Conservation (phyloP, 2,329 filamentous ascomycete genomes). For the Bipolaris victoriae region DNA sequence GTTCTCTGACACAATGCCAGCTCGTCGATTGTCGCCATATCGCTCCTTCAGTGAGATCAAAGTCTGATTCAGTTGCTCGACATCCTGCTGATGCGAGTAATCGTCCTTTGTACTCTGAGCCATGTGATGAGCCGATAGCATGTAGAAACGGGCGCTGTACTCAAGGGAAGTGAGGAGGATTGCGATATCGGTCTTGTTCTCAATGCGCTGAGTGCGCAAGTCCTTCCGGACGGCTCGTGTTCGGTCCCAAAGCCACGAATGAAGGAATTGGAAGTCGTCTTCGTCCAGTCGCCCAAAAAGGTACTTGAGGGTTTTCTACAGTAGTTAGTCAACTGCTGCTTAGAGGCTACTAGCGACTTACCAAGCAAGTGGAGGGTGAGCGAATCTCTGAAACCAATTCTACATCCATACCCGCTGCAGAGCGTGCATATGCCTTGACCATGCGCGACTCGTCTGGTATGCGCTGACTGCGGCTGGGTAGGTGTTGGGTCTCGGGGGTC, state of each 20-base stretch:
- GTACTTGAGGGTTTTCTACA: conserved; percentile 53
- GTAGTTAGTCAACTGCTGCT: conserved; percentile 24
- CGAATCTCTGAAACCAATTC: conserved; percentile 69
- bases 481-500: conserved; percentile 44
- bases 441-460: conserved; percentile 61
- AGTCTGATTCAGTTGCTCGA: conserved; percentile 69
- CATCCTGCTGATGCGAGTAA: conserved; percentile 62
- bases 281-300: conserved; percentile 57
- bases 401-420: conserved; percentile 67
- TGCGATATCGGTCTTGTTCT: conserved; percentile 59
- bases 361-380: conserved; percentile 57
- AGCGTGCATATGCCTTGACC: conserved; percentile 68
- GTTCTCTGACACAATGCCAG: conserved; percentile 58
- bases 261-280: conserved; percentile 56
- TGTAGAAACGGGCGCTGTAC: conserved; percentile 68
- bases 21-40: conserved; percentile 48
- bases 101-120: conserved; percentile 50
- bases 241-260: conserved; percentile 70
- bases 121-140: conserved; percentile 66
- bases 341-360: conserved; percentile 23
- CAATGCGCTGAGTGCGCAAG: conserved; percentile 67
- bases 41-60: conserved; percentile 65
- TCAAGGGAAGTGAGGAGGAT: conserved; percentile 67
- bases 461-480: conserved; percentile 34
- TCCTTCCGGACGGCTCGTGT: conserved; percentile 70